phyloP scores from a whole-genome alignment of 108 stramenopile genomes.

The Licmophora abbreviata region DNA sequence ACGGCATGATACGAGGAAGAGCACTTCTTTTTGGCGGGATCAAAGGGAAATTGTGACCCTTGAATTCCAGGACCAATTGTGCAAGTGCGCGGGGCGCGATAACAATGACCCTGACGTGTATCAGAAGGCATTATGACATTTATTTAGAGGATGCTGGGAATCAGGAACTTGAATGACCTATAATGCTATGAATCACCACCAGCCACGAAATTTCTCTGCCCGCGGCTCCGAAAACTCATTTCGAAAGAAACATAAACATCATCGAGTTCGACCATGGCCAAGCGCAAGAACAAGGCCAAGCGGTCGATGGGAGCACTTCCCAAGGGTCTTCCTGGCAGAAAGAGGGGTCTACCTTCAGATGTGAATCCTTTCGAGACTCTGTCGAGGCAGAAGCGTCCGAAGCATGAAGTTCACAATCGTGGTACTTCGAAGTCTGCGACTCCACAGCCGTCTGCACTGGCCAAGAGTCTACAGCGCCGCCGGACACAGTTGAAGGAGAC shows the following conservation, averaged over 20 bases:
- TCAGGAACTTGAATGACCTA: not conserved
- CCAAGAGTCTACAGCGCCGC: conserved; percentile 27
- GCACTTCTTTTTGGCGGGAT: not conserved
- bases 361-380: conserved; percentile 72
- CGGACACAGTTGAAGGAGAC: conserved; percentile 18
- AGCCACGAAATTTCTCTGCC: not conserved
- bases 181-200: not conserved
- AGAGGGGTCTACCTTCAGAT: conserved; percentile 4
- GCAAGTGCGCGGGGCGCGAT: not conserved
- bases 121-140: not conserved
- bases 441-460: conserved; percentile 3
- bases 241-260: not conserved
- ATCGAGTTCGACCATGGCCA: conserved; percentile 21
- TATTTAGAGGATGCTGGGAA: not conserved
- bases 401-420: conserved; percentile 70
- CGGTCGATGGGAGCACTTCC: conserved; percentile 54
- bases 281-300: conserved; percentile 59
- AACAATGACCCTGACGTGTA: not conserved
- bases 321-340: conserved; percentile 47
- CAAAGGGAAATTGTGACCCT: not conserved
- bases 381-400: conserved; percentile 38
- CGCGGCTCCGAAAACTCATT: not conserved
- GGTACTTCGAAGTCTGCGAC: conserved; percentile 20
- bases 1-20: not conserved
- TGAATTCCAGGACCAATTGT: not conserved